A percentile compares a stretch with the other conserved stretches of the same genome.
These are phyloP conservation scores for Heritiera fomes DNA, from an alignment of 345 rosid genomes.

Conservation along the genomic window DNA sequence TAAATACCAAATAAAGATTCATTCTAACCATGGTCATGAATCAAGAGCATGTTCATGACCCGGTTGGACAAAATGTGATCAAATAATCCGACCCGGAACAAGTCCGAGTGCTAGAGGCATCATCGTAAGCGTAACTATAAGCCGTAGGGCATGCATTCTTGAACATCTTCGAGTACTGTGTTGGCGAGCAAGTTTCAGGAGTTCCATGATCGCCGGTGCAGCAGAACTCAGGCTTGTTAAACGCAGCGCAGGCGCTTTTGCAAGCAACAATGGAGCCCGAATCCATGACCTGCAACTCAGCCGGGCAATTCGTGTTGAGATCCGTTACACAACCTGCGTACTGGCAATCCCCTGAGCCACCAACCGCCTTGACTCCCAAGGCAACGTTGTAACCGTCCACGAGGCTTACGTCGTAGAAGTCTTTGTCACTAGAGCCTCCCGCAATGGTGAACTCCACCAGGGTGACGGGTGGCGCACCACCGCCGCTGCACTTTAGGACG, in stretches of 20 bases:
- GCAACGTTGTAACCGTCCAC: slow-evolving; percentile 95
- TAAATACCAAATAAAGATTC: neutral
- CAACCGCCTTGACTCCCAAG: slow-evolving; percentile 59
- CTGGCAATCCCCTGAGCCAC: slow-evolving; percentile 71
- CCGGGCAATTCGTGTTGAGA: slow-evolving; percentile 67
- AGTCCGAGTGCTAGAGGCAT: slow-evolving; percentile 76
- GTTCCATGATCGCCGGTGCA: slow-evolving; percentile 74
- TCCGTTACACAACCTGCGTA: slow-evolving; percentile 79
- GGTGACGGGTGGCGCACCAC: slow-evolving; percentile 72
- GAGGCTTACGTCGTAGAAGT: slow-evolving; percentile 89
- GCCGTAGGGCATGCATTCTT: slow-evolving; percentile 88
- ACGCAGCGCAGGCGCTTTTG: slow-evolving; percentile 82
- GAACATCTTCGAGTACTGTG: slow-evolving; percentile 73
- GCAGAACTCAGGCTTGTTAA: slow-evolving; percentile 72
- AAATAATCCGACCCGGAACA: slow-evolving; percentile 72
- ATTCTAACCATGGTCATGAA: neutral
- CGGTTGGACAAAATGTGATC: slow-evolving; percentile 74
- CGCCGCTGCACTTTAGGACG: slow-evolving; percentile 59
- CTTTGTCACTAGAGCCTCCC: slow-evolving; percentile 39
- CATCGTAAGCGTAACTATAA: slow-evolving; percentile 92
- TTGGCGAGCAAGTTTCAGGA: slow-evolving; percentile 76
- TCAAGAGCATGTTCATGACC: slow-evolving; percentile 13
- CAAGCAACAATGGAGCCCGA: slow-evolving; percentile 70
- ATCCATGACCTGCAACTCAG: slow-evolving; percentile 50
- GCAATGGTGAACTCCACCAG: slow-evolving; percentile 78